A percentile compares a stretch with the other conserved stretches of the same genome.
Conservation (phyloP, 1,139 yeast species). For the Hyphopichia buzzinii region DNA sequence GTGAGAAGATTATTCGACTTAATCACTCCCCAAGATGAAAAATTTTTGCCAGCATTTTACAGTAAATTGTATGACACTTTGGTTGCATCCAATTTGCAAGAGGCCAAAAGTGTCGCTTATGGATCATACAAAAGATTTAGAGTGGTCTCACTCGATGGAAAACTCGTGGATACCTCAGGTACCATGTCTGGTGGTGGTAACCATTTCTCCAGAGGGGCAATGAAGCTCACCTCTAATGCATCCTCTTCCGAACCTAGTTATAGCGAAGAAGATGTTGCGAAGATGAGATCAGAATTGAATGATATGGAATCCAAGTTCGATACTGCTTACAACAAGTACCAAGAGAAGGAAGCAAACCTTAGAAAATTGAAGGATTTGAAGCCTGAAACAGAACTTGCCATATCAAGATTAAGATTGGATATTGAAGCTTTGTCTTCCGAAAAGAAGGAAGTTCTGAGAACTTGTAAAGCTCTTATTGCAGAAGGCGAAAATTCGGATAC, state of each 20-base stretch:
- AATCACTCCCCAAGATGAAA: slow-evolving; percentile 61
- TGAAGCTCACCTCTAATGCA: slow-evolving; percentile 47
- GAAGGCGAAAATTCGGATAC: slow-evolving; percentile 30
- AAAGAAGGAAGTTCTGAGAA: slow-evolving; percentile 38
- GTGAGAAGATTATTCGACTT: slow-evolving; percentile 85
- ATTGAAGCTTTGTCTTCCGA: slow-evolving; percentile 56
- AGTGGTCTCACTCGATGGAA: slow-evolving; percentile 92
- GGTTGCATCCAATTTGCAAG: slow-evolving; percentile 74
- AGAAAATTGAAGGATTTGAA: slow-evolving; percentile 57
- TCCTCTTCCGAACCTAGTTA: slow-evolving; percentile 23
- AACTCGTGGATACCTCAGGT: slow-evolving; percentile 91
- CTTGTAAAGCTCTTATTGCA: slow-evolving; percentile 36
- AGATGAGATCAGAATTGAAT: slow-evolving; percentile 52
- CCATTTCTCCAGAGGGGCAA: slow-evolving; percentile 59
- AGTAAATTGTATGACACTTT: slow-evolving; percentile 83
- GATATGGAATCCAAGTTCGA: slow-evolving; percentile 58
- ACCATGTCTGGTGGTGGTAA: slow-evolving; percentile 97
- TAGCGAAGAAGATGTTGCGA: slow-evolving; percentile 59
- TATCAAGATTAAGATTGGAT: slow-evolving; percentile 63
- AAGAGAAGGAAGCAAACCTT: slow-evolving; percentile 60
- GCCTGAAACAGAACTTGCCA: slow-evolving; percentile 67
- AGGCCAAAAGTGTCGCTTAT: slow-evolving; percentile 87
- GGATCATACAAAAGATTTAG: slow-evolving; percentile 69
- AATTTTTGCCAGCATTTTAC: slow-evolving; percentile 85
- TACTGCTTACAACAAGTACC: slow-evolving; percentile 49